Percentiles rank a stretch among this genome's conserved stretches.
Conservation (phyloP, 2,329 filamentous ascomycete genomes). For the Akanthomyces uredinophilus region DNA sequence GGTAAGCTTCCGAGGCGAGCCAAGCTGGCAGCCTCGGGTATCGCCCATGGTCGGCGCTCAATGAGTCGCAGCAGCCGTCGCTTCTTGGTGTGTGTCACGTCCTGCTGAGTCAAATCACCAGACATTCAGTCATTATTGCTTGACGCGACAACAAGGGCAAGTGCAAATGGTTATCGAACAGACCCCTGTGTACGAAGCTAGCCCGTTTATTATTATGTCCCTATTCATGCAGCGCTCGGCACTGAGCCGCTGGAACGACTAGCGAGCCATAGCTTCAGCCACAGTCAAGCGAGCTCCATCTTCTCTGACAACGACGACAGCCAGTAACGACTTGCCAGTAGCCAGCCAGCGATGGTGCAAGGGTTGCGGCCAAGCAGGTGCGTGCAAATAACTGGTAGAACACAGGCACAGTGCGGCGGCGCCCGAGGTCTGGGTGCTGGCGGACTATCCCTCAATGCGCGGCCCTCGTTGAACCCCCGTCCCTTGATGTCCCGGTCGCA, state of each 20-base stretch:
- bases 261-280: not conserved
- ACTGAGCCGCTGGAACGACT: too few species aligned
- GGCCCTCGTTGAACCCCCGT: not conserved
- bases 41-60: not conserved
- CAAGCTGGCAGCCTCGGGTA: not conserved
- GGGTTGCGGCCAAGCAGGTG: not conserved
- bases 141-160: not conserved
- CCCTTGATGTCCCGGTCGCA: not conserved
- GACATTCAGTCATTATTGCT: not conserved
- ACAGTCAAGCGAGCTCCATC: not conserved
- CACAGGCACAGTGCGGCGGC: not conserved
- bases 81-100: not conserved
- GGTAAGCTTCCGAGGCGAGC: not conserved
- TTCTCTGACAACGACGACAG: not conserved
- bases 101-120: not conserved
- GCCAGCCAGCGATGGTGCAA: not conserved
- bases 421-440: slow-evolving; percentile 3
- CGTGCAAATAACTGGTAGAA: not conserved
- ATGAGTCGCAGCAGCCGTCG: not conserved
- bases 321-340: too few species aligned
- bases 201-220: not conserved
- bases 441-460: slow-evolving; percentile 10
- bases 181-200: not conserved
- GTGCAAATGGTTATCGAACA: not conserved
- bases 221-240: too few species aligned